phyloP scores from a whole-genome alignment of 768 basidiomycete genomes.

The Lactarius vividus region DNA sequence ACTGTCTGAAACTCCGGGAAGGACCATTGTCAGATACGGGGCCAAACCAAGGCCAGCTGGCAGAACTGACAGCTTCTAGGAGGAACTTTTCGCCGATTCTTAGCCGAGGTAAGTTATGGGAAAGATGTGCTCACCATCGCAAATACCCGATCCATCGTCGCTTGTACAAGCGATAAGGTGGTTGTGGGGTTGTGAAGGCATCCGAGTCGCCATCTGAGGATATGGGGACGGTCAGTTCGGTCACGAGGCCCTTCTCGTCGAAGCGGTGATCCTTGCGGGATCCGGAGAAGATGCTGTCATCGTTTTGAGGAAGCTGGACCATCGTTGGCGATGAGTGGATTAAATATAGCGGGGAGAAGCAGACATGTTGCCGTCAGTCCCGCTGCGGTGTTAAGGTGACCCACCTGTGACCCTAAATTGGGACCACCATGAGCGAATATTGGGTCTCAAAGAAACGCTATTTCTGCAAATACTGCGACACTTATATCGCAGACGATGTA shows the following conservation, averaged over 20 bases:
- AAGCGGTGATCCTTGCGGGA: neutral
- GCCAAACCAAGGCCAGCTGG: slow-evolving; percentile 76
- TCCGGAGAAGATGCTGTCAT: neutral
- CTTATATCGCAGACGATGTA: slow-evolving; percentile 94
- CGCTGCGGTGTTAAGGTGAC: too few relatives aligned
- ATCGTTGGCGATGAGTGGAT: neutral
- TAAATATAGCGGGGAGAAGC: neutral
- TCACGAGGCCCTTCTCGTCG: neutral
- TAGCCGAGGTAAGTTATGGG: neutral
- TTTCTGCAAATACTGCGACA: slow-evolving; percentile 96
- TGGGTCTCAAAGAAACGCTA: slow-evolving; percentile 94
- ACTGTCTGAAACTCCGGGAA: slow-evolving; percentile 18
- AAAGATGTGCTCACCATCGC: slow-evolving; percentile 50
- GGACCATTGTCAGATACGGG: slow-evolving; percentile 71
- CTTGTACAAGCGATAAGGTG: slow-evolving; percentile 62
- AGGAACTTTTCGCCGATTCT: slow-evolving; percentile 44
- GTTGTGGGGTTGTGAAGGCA: neutral
- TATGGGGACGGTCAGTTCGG: neutral
- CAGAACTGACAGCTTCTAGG: slow-evolving; percentile 62
- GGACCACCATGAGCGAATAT: slow-evolving; percentile 72
- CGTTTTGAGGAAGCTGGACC: neutral
- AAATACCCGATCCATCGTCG: slow-evolving; percentile 62
- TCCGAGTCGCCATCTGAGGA: neutral
- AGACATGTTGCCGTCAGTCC: too few relatives aligned
- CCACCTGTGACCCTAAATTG: neutral